Evolutionary conservation across 2,329 filamentous ascomycete species (phyloP), one percentile per base, ranked within the genome.

Genomic region (Rutstroemia sp.): DNA sequence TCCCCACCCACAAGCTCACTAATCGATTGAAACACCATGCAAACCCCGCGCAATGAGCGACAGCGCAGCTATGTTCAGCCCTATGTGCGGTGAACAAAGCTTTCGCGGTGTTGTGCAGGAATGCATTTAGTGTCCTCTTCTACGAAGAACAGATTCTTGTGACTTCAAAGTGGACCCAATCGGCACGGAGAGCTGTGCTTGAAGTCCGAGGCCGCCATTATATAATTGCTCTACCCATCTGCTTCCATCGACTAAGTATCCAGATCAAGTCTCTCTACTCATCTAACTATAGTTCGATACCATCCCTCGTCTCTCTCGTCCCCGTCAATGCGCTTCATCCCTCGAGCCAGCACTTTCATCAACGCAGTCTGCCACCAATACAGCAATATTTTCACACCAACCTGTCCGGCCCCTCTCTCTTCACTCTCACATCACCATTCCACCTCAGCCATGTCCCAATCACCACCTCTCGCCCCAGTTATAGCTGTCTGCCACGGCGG

Each of bases 401-500:
- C 19, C 18, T 50, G 52, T n/a, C 46, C 38, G 2, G 37, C 46
- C 8, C 21, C 44, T 38, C 18, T 49, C 14, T 41, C 52, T 18
- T 54, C 52, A 21, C 19, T 30, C 39, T 34, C 39, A 3, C 39
- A 42, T 5, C 18, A 42, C 42, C 42, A 23, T 7, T 21, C 42
- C 18, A 10, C 42, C 12, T 46, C 46, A 42, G 41, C 12, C 23
- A 55, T 54, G 52, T 30, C 46, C 4, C 52, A 37, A 50, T 8
- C 18, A 23, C 45, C 14, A 18, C 18, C 52, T 8, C 34, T 42
- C 27, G 62, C 62, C 12, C 58, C 62, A 1, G 62, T 62, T 1
- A 49, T 66, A 12, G 37, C 64, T 10, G 58, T 66, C 45, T 65
- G 62, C 23, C 65, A 67, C 25, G 65, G 65, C 19, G 65, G 65